phyloP scores from a whole-genome alignment of 1,284 basidiomycete species.

The Paramarasmius palmivorus region DNA sequence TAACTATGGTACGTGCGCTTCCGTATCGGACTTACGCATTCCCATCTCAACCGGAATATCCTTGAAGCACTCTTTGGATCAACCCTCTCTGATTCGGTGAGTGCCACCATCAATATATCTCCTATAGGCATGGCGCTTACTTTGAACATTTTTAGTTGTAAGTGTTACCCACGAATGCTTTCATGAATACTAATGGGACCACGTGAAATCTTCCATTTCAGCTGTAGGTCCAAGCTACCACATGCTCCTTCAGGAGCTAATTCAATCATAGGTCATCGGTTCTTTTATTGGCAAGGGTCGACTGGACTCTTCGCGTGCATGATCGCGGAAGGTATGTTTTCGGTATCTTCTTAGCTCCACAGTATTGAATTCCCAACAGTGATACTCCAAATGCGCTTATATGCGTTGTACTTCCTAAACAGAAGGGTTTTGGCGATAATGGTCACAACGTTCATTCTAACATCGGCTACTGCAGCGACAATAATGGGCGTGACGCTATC shows the following conservation, averaged over 20 bases:
- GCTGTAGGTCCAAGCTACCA: too few relatives aligned
- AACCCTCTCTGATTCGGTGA: constrained; percentile 29
- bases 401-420: constrained; percentile 56
- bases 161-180: constrained; percentile 15
- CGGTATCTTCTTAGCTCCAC: neutral
- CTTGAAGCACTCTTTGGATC: constrained; percentile 33
- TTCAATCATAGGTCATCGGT: constrained; percentile 34
- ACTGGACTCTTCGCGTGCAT: constrained; percentile 53
- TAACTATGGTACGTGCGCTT: constrained; percentile 12
- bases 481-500: constrained; percentile 47
- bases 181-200: constrained; percentile 3
- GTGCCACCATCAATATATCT: constrained; percentile 10
- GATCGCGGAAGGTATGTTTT: constrained; percentile 49
- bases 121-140: too few relatives aligned
- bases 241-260: too few relatives aligned
- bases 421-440: constrained; percentile 49
- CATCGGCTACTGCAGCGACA: constrained; percentile 40
- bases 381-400: constrained; percentile 63
- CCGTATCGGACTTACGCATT: neutral
- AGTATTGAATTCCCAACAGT: constrained; percentile 29
- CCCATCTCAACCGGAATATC: neutral
- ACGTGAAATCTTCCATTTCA: too few relatives aligned
- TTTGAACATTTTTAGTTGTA: constrained; percentile 29
- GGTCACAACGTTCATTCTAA: constrained; percentile 38
- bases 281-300: constrained; percentile 61